A percentile compares a stretch with the other conserved stretches of the same genome.
These are phyloP conservation scores for Podila epigama DNA, from an alignment of 192 early-diverging fungal species.

Conservation along the genomic window DNA sequence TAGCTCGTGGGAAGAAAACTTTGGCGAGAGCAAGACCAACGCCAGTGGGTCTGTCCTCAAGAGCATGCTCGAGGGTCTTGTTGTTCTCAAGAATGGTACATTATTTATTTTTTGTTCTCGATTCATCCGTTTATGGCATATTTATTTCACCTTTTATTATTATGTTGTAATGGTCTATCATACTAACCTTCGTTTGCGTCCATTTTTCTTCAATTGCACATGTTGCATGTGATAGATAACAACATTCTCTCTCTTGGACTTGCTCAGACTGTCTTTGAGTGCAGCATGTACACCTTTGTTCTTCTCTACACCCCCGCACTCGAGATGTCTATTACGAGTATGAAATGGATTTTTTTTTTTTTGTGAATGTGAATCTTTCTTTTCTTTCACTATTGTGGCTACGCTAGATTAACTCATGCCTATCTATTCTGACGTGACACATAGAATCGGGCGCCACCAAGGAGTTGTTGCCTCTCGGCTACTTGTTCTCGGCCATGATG, in stretches of 20 bases:
- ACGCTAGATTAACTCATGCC: background rate
- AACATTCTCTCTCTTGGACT: slow-evolving; percentile 59
- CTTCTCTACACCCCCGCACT: slow-evolving; percentile 65
- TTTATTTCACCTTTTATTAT: background rate
- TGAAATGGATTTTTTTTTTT: background rate
- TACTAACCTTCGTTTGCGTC: background rate
- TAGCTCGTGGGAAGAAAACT: slow-evolving; percentile 76
- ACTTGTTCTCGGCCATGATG: slow-evolving; percentile 64
- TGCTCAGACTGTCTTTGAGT: slow-evolving; percentile 70
- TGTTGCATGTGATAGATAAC: slow-evolving; percentile 43
- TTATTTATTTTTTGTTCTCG: background rate
- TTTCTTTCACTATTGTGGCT: too few relatives aligned
- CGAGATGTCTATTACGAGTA: slow-evolving; percentile 43
- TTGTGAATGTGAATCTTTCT: background rate
- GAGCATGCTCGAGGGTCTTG: slow-evolving; percentile 45
- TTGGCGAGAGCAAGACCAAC: slow-evolving; percentile 59
- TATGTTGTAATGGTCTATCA: background rate
- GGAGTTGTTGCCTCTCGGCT: slow-evolving; percentile 52
- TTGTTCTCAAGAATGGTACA: slow-evolving; percentile 46
- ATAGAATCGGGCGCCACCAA: background rate
- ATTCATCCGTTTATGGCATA: background rate
- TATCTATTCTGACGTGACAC: background rate
- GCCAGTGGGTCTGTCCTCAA: slow-evolving; percentile 21
- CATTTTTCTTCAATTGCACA: background rate
- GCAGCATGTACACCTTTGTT: slow-evolving; percentile 72